Conservation (phyloP, 331 rosid genomes). For the Saraca asoca region DNA sequence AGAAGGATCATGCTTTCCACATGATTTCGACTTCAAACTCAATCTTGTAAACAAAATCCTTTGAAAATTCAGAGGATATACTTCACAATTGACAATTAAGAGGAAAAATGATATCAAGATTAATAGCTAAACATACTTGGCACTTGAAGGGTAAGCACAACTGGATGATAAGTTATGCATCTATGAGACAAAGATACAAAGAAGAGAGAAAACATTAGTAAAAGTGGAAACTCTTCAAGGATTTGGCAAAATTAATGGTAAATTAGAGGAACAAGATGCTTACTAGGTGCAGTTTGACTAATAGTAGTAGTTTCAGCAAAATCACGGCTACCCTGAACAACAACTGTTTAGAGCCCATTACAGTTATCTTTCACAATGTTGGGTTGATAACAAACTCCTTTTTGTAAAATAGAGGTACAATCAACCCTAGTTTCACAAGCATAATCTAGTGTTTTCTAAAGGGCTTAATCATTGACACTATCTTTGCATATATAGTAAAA, state of each 20-base stretch:
- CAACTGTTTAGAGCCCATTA: slow-evolving; percentile 69
- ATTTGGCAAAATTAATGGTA: background rate
- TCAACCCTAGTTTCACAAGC: slow-evolving; percentile 99
- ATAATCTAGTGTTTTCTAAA: slow-evolving; percentile 80
- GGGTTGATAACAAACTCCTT: slow-evolving; percentile 74
- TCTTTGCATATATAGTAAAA: slow-evolving; percentile 79
- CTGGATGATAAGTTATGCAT: slow-evolving; percentile 60
- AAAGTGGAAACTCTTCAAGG: background rate
- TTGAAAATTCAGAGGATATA: too few species aligned
- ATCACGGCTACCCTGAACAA: slow-evolving; percentile 71
- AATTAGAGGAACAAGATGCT: background rate
- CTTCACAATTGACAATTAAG: background rate
- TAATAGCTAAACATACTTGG: slow-evolving; percentile 65
- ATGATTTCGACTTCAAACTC: too few species aligned
- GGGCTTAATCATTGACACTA: slow-evolving; percentile 58
- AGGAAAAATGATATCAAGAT: too few species aligned
- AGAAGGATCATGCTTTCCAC: too few species aligned
- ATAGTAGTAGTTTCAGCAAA: slow-evolving; percentile 61
- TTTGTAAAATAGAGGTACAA: slow-evolving; percentile 58
- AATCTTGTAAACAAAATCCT: too few species aligned
- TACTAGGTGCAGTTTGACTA: slow-evolving; percentile 61
- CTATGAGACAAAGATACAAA: background rate
- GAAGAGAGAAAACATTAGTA: slow-evolving; percentile 16
- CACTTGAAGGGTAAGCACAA: slow-evolving; percentile 72
- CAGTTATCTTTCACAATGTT: slow-evolving; percentile 74